Base-by-base conservation (phyloP, 73 alveolate species). In the Blepharisma japonicum region DNA sequence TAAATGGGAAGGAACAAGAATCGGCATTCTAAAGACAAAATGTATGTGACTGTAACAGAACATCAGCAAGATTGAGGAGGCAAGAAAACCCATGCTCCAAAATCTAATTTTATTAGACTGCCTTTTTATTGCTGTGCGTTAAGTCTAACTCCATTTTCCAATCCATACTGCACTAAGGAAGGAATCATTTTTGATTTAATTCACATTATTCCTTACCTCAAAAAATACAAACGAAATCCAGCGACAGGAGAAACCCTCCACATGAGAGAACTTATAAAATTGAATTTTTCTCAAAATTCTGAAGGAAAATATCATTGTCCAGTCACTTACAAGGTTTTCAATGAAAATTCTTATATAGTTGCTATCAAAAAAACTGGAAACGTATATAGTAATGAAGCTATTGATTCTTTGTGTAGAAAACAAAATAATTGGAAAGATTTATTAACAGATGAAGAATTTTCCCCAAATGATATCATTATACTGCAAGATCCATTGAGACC, bases 221-320 rank as follows among this genome's bases (percentile, higher is more conserved):
- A 91, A 70, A 96, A 94, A 79, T 85, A 88, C 81, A 83, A 76
- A 55, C 85, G 88, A 89, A 92, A 94, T 78, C 99, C 99, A 25
- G 85, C 94, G 11, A 86, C 98, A 6, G 97, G 97, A 5, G 85
- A 82, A 6, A 94, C 94, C 38, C 56, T 96, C 68, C 85, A 90
- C 74, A 53, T 83, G 45, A 71, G 81, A 54, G 99, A 96, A 55
- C 78, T 96, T 50, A 82, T 93, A 39, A 77, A 86, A 67, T 85
- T 97, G 71, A 86, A 88, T 68, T 94, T 96, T 82, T 91, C 89
- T 84, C 90, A 86, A 79, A 97, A 96, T 79, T 94, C 94, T 48
- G 86, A 96, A 79, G 98, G 97, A 6, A 91, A 97, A 80, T 92
- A 85, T 84, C 97, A 95, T 56, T 98, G 99, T 88, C 99, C 99